phyloP scores from a whole-genome alignment of 441 rosid species.

The Populus tomentosa region DNA sequence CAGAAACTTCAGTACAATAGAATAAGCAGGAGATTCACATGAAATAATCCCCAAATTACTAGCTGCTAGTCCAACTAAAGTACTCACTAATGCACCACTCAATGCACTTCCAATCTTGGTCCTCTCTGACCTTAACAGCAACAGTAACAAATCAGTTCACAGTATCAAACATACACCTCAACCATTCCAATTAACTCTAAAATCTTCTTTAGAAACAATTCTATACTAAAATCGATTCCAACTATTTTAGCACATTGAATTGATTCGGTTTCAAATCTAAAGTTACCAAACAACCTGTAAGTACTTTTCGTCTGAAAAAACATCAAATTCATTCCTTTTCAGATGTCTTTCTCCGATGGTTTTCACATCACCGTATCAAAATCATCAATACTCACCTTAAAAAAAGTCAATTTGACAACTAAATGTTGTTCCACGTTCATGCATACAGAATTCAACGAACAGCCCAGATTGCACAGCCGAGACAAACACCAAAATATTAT shows the following conservation, averaged over 20 bases:
- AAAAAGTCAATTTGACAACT: neutral
- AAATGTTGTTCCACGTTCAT: neutral
- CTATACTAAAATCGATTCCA: too few relatives aligned
- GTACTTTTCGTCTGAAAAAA: too few relatives aligned
- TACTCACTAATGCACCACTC: conserved; percentile 77
- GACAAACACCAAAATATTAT: neutral
- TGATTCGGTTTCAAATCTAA: too few relatives aligned
- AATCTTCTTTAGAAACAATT: too few relatives aligned
- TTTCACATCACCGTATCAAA: neutral
- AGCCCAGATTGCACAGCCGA: neutral
- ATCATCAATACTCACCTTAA: neutral
- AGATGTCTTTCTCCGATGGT: neutral
- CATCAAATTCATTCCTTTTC: too few relatives aligned
- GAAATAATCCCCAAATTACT: conserved; percentile 66
- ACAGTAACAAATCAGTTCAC: neutral
- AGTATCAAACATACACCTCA: neutral
- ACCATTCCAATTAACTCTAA: neutral
- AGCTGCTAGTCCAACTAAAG: conserved; percentile 68
- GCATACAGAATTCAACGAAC: neutral
- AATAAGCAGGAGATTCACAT: conserved; percentile 53
- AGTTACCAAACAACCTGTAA: too few relatives aligned
- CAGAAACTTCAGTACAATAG: conserved; percentile 52
- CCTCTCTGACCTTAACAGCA: conserved; percentile 65
- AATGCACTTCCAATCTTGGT: conserved; percentile 64
- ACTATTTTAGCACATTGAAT: too few relatives aligned